A percentile compares a stretch with the other conserved stretches of the same genome.
Conservation (phyloP, 352 stramenopile species). For the Phytopythium montanum region DNA sequence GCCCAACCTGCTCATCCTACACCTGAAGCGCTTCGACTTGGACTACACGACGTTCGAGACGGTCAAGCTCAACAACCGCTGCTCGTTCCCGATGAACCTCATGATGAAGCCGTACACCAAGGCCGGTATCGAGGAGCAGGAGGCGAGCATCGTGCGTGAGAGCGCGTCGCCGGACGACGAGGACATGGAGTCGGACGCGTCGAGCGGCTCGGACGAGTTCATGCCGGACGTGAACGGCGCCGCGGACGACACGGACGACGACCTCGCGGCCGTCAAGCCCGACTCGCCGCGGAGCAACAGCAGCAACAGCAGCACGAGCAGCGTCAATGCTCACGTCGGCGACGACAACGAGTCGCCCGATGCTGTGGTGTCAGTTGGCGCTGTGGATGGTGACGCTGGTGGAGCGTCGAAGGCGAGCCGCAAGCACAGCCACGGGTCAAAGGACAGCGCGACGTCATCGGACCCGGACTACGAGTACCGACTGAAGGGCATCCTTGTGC, state of each 20-base stretch:
- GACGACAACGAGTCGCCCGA: conserved; percentile 13
- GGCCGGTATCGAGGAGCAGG: conserved; percentile 93
- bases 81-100: conserved; percentile 96
- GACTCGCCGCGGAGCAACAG: conserved; percentile 8
- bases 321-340: conserved; percentile 2
- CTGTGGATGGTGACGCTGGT: neutral
- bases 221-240: conserved; percentile 43
- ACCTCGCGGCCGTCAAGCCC: conserved; percentile 1
- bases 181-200: conserved; percentile 51
- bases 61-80: conserved; percentile 99
- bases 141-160: conserved; percentile 46
- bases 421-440: conserved; percentile 3
- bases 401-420: neutral
- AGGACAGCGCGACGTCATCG: conserved; percentile 17
- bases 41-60: conserved; percentile 99
- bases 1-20: conserved; percentile 97
- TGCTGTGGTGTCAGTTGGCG: neutral
- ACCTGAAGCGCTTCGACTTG: conserved; percentile 99
- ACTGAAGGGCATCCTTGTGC: conserved; percentile 96
- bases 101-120: conserved; percentile 99
- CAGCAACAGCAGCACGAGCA: conserved; percentile 11
- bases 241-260: conserved; percentile 3
- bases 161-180: conserved; percentile 29
- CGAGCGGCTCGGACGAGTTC: conserved; percentile 54
- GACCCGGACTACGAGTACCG: conserved; percentile 96